Conservation (phyloP, 2,329 filamentous ascomycete species). For the Colletotrichum lini region DNA sequence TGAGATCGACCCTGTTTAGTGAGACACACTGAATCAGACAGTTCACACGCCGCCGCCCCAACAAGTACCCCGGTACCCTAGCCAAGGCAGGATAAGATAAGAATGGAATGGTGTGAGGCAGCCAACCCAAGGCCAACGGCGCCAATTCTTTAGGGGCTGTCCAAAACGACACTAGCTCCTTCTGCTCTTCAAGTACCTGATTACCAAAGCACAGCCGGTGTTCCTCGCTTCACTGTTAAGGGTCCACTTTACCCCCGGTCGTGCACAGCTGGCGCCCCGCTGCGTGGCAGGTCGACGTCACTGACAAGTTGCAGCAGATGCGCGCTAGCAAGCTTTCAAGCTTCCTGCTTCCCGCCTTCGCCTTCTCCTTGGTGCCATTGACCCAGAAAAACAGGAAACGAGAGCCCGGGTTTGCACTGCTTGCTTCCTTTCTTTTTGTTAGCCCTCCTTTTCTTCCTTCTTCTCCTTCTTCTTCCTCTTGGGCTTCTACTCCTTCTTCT, state of each 20-base stretch:
- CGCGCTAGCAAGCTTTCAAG: conserved; percentile 10
- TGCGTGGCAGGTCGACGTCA: conserved; percentile 32
- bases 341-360: conserved; percentile 7
- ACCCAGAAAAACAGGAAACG: conserved; percentile 32
- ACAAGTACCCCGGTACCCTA: too few species aligned
- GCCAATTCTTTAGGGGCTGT: too few species aligned
- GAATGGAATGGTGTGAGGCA: too few species aligned
- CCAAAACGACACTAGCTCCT: not conserved
- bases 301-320: conserved; percentile 8
- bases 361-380: not conserved
- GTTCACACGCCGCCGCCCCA: too few species aligned
- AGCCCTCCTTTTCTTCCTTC: not conserved
- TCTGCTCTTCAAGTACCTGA: not conserved
- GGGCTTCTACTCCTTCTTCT: too few species aligned
- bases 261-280: conserved; percentile 11
- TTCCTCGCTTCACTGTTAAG: not conserved
- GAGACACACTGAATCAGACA: too few species aligned
- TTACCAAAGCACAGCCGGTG: not conserved
- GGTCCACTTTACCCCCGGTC: not conserved
- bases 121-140: too few species aligned
- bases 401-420: too few species aligned
- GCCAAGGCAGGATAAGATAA: too few species aligned
- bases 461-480: not conserved
- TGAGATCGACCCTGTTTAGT: too few species aligned
- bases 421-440: too few species aligned